Evolutionary conservation across 2,329 filamentous ascomycete species (phyloP).

Genomic region (Aspergillus pseudoglaucus): DNA sequence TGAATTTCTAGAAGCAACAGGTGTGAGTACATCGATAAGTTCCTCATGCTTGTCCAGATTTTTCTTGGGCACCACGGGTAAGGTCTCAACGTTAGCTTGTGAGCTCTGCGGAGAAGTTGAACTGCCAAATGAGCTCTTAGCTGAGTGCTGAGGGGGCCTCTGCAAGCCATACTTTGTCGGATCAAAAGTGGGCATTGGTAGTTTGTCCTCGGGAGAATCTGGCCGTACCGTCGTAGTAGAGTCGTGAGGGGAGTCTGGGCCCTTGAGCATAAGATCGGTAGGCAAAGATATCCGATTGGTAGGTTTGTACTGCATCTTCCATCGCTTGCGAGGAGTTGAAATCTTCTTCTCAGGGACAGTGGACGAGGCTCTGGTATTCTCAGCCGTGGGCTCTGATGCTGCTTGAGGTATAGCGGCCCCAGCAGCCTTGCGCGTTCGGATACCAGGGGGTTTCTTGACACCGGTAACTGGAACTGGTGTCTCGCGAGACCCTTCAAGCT

Average conservation of each 20-base stretch:
- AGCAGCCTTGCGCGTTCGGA: constrained; percentile 13
- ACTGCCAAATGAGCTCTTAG: not conserved
- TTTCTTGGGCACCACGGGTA: not conserved
- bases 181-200: constrained; percentile 9
- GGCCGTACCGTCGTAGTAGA: not conserved
- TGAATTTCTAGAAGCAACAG: not conserved
- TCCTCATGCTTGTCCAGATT: constrained; percentile 1
- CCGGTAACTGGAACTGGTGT: not conserved
- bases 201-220: constrained; percentile 2
- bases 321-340: constrained; percentile 8
- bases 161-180: constrained; percentile 12
- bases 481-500: not conserved
- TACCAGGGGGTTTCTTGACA: constrained; percentile 10
- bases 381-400: not conserved
- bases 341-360: constrained; percentile 4
- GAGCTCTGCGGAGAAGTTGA: not conserved
- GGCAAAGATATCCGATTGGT: not conserved
- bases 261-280: not conserved
- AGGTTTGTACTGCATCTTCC: constrained; percentile 13
- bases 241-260: constrained; percentile 2
- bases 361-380: not conserved
- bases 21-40: constrained; percentile 10
- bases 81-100: not conserved
- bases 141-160: not conserved
- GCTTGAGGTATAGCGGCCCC: not conserved